Evolutionary conservation across 2,329 filamentous ascomycete species (phyloP), one percentile per base, ranked within the genome.

Genomic region (Fusarium sp.): DNA sequence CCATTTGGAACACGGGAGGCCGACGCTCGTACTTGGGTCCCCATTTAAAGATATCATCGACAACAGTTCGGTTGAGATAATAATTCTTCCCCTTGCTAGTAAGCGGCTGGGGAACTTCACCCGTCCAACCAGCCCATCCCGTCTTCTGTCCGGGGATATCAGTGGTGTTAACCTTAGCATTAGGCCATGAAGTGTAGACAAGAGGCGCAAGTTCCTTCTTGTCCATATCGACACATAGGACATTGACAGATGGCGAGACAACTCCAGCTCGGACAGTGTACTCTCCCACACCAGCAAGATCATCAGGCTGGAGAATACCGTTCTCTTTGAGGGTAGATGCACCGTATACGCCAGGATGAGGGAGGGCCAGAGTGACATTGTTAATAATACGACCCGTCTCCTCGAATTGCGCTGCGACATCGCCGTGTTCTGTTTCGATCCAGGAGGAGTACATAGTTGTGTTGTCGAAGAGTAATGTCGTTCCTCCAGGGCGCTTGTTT

Each of bases 361-460:
- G 93, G 85, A 94, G 91, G 0, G 92, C 91, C 69, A 94, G 83
- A 0, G 91, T 92, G 26, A 93, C 88, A 67, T 94, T 94, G 75
- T 94, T 92, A 72, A 95, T 81, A 37, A 91, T 83, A 26, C 91
- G 84, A 0, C 81, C 79, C 54, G 87, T 77, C 13, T 82, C 75
- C 7, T 82, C 75, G 6, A 84, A 90, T 0, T 83, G 80, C 6
- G 80, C 77, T 0, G 83, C 82, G 20, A 89, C 84, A 57, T 92
- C 82, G 33, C 84, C 79, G 11, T 84, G 79, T 3, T 84, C 72
- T 0, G 78, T 81, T 58, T 91, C 84, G 37, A 94, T 88, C 92
- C 92, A 96, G 3, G 87, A 83, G 0, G 88, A 90, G 3, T 80
- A 84, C 56, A 94, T 82, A 0, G 91, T 93, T 0, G 90, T 93